phyloP scores from a whole-genome alignment of 2,329 filamentous ascomycete species.

The Fusarium pseudocircinatum region DNA sequence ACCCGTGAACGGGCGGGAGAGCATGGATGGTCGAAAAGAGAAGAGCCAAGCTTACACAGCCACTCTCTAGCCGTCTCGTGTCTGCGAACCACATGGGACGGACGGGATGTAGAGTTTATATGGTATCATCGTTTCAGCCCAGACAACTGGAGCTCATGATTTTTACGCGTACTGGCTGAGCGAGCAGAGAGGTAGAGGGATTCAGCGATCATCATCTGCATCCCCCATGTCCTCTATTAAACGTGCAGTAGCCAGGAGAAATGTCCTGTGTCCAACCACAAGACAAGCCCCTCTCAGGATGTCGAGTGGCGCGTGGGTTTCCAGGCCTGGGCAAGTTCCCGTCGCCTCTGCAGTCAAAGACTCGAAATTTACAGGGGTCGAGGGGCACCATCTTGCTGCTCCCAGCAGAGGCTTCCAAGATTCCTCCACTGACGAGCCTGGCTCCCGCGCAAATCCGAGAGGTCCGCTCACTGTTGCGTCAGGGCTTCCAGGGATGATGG shows the following conservation, averaged over 20 bases:
- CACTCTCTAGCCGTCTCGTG: slow-evolving; percentile 34
- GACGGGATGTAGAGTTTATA: slow-evolving; percentile 6
- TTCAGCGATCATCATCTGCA: slow-evolving; percentile 4
- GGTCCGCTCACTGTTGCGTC: slow-evolving; percentile 33
- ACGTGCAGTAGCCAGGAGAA: slow-evolving; percentile 32
- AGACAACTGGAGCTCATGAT: slow-evolving; percentile 3
- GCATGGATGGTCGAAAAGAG: slow-evolving; percentile 5
- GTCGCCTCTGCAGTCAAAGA: background rate
- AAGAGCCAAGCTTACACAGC: slow-evolving; percentile 34
- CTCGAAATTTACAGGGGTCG: slow-evolving; percentile 25
- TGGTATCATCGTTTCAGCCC: slow-evolving; percentile 22
- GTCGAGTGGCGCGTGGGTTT: slow-evolving; percentile 22
- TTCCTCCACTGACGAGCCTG: slow-evolving; percentile 18
- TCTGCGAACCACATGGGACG: slow-evolving; percentile 26
- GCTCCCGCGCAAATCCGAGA: slow-evolving; percentile 15
- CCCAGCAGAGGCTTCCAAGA: slow-evolving; percentile 4
- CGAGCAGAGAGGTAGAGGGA: background rate
- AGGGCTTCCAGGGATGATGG: slow-evolving; percentile 18
- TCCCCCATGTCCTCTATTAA: slow-evolving; percentile 16
- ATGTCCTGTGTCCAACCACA: slow-evolving; percentile 8
- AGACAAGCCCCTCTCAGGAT: slow-evolving; percentile 16
- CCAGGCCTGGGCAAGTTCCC: slow-evolving; percentile 15
- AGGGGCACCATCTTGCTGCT: slow-evolving; percentile 5
- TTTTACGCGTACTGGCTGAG: background rate
- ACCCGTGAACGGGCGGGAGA: slow-evolving; percentile 3